These are phyloP conservation scores for Tuber calosporum DNA, from an alignment of 495 filamentous ascomycete genomes.

Conservation along the genomic window DNA sequence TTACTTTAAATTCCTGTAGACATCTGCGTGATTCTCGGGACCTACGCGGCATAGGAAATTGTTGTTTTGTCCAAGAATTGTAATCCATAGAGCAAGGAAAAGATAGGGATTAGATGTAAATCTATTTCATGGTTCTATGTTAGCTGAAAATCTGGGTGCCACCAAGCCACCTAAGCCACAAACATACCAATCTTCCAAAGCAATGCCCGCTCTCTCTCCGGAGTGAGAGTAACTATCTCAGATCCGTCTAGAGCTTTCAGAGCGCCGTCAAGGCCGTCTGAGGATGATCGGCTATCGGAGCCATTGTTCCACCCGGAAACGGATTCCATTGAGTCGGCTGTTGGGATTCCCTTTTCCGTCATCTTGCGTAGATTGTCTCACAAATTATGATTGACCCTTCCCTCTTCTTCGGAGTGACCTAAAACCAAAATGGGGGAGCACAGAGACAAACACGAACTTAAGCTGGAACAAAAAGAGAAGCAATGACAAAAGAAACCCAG, in stretches of 20 bases:
- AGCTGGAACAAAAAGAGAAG: not conserved
- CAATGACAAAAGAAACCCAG: not conserved
- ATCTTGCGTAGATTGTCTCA: not conserved
- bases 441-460: not conserved
- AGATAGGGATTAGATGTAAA: not conserved
- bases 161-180: not conserved
- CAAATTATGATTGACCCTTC: not conserved
- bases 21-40: not conserved
- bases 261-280: not conserved
- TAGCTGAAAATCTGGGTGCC: not conserved
- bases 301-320: not conserved
- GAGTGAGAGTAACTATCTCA: not conserved
- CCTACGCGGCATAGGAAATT: not conserved
- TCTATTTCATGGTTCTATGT: not conserved
- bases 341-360: not conserved
- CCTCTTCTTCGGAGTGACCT: not conserved
- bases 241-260: not conserved
- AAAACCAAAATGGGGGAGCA: not conserved
- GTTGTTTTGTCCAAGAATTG: conserved; percentile 2
- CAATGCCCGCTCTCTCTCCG: not conserved
- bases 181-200: not conserved
- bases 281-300: not conserved
- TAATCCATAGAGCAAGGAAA: conserved; percentile 1
- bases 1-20: not conserved
- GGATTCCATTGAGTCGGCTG: not conserved